Evolutionary conservation across 192 early-diverging fungal genomes (phyloP), one percentile per base, ranked within the genome.

Genomic region (Rhizoclosmatium globosum): DNA sequence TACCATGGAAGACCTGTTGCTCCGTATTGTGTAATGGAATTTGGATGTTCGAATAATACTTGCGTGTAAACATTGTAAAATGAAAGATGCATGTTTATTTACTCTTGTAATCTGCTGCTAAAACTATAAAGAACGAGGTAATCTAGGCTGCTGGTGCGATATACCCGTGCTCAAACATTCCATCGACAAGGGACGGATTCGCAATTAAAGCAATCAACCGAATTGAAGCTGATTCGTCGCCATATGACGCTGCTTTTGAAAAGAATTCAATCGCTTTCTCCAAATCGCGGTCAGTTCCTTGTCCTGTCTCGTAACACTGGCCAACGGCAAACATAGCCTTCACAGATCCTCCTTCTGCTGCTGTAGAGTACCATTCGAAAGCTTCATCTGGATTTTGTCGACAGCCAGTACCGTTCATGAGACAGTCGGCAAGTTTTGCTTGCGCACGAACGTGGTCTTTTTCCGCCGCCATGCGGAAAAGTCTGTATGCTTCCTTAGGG

Each of bases 401-500:
- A 60, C 82, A 83, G 15, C 86, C 84, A 11, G 46, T 19, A 6
- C 88, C 86, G 48, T 81, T 39, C 58, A 85, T 31, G 13, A 86
- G 68, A 31, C 71, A 76, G 2, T 78, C 46, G 38, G 82, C 88
- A 15, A 89, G 79, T 50, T 80, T 75, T 6, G 70, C 47, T 70
- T 89, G 88, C 0, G 88, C 88, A 47, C 88, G 81, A 4, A 81
- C 61, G 64, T 89, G 88, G 46, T 87, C 83, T 65, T 91, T 84
- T 53, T 91, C 83, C 7, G 94, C 92, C 15, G 94, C 89, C 64
- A 87, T 83, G 21, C 89, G 81, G 68, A 94, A 89, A 83, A 93
- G 90, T 47, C 87, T 79, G 1, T 92, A 84, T 9, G 94, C 92
- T 77, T 90, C 85, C 47, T 84, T 75, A 9, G 78, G 64, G 75